Evolutionary conservation across 179 eudicot species (phyloP), one percentile per base, ranked within the genome.

Genomic region (Sideroxylon spinosum): DNA sequence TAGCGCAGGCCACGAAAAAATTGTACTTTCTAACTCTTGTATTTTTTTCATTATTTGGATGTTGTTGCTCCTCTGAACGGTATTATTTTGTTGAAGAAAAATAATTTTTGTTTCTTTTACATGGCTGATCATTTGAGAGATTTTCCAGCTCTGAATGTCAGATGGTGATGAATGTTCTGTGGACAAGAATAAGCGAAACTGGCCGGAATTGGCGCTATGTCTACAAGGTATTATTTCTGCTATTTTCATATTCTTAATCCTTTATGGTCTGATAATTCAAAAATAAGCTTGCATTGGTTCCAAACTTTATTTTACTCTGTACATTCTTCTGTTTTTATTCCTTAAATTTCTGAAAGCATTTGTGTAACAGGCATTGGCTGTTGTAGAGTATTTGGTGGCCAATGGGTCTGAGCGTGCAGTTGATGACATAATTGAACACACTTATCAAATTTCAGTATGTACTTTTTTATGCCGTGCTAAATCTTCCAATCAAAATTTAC

Each of bases 321-420:
- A 53, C 44, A 62, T 71, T 71, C 10, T 50, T 32, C 9, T 22
- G 20, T 48, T 77, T 29, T 6, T 5, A 20, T 67, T 9, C 68
- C 44, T 65, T 10, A 49, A 52, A 29, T 50, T 14, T 76, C 71
- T 71, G 76, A 71, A 76, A 69, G 64, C 37, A 28, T 60, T 77
- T 46, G 71, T 83, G 56, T 71, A 16, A 75, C 84, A 93, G 98
- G 83, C 98, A 83, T 87, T 93, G 84, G 83, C 97, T 85, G 97
- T 93, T 80, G 86, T 96, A 75, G 99, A 94, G 89, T 94, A 96
- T 87, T 91, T 96, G 89, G 89, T 94, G 69, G 89, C 89, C 32
- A 88, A 96, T 88, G 99, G 99, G 84, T 89, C 99, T 76, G 99
- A 96, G 75, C 95, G 98, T 79, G 96, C 97, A 64, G 97, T 96